Evolutionary conservation across 768 basidiomycete species (phyloP).

Genomic region (Suillus paluster): DNA sequence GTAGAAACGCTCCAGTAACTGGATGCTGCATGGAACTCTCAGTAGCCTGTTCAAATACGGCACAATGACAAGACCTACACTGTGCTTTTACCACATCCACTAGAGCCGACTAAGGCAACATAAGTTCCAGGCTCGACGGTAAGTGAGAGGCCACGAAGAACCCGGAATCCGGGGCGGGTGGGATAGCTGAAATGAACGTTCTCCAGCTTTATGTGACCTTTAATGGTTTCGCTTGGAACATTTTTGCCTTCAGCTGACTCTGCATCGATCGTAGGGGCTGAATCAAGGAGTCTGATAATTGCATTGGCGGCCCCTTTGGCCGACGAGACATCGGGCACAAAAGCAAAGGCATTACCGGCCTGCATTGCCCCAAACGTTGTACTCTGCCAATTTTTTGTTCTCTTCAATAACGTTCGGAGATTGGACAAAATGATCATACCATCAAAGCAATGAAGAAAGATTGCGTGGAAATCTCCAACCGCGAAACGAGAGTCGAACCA

Average conservation of each 20-base stretch:
- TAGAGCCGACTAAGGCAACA: slow-evolving; percentile 81
- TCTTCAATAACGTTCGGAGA: background rate
- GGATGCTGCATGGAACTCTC: slow-evolving; percentile 53
- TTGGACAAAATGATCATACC: slow-evolving; percentile 44
- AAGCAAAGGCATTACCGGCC: slow-evolving; percentile 82
- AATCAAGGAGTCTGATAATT: slow-evolving; percentile 78
- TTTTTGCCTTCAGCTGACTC: slow-evolving; percentile 68
- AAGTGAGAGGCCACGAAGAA: slow-evolving; percentile 79
- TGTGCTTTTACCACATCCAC: slow-evolving; percentile 83
- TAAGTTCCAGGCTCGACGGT: slow-evolving; percentile 80
- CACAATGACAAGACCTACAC: slow-evolving; percentile 50
- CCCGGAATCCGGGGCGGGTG: slow-evolving; percentile 80
- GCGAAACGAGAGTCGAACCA: slow-evolving; percentile 65
- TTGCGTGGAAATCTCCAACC: slow-evolving; percentile 53
- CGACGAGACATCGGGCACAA: slow-evolving; percentile 88
- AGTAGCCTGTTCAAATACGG: background rate
- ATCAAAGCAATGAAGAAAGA: slow-evolving; percentile 86
- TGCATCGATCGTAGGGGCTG: slow-evolving; percentile 77
- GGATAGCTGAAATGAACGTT: slow-evolving; percentile 91
- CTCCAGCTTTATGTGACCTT: slow-evolving; percentile 75
- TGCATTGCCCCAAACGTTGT: slow-evolving; percentile 82
- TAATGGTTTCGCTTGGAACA: slow-evolving; percentile 46
- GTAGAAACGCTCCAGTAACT: slow-evolving; percentile 86
- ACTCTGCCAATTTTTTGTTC: slow-evolving; percentile 44
- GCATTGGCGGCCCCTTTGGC: slow-evolving; percentile 78